These are phyloP conservation scores for Ilex aquifolium DNA, from an alignment of 257 asterid genomes.

Conservation along the genomic window DNA sequence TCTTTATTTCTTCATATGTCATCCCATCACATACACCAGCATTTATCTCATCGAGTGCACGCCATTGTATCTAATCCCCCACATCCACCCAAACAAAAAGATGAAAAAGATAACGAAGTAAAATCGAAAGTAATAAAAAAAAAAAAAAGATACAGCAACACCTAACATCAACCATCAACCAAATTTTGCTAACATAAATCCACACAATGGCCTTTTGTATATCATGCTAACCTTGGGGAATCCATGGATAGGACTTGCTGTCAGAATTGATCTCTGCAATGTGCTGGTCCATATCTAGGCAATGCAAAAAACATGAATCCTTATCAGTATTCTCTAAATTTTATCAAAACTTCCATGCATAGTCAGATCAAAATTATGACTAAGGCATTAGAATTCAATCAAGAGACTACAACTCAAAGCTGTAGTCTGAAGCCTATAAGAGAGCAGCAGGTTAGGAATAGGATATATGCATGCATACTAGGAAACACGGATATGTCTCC, in stretches of 20 bases:
- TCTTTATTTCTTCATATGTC: conserved; percentile 98
- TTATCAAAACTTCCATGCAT: neutral
- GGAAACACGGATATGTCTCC: too few species aligned
- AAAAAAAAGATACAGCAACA: too few species aligned
- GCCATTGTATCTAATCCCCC: conserved; percentile 83
- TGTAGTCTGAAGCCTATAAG: too few species aligned
- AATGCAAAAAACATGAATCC: conserved; percentile 15
- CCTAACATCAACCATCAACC: neutral
- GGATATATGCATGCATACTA: too few species aligned
- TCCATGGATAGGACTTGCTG: conserved; percentile 80
- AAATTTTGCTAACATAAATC: neutral
- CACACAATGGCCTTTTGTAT: conserved; percentile 6
- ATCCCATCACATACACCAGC: conserved; percentile 96
- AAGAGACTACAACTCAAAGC: neutral
- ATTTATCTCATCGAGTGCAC: conserved; percentile 97
- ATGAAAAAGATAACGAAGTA: neutral
- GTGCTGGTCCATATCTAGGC: conserved; percentile 99
- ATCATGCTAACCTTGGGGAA: conserved; percentile 77
- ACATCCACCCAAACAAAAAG: conserved; percentile 3
- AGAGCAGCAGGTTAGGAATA: too few species aligned
- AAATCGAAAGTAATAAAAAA: too few species aligned
- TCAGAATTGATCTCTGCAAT: conserved; percentile 87
- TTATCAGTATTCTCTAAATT: neutral
- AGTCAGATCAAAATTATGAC: neutral
- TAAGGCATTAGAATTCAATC: neutral